These are phyloP conservation scores for Coemansia sp. DNA, from an alignment of 192 early-diverging fungal genomes.

Conservation along the genomic window DNA sequence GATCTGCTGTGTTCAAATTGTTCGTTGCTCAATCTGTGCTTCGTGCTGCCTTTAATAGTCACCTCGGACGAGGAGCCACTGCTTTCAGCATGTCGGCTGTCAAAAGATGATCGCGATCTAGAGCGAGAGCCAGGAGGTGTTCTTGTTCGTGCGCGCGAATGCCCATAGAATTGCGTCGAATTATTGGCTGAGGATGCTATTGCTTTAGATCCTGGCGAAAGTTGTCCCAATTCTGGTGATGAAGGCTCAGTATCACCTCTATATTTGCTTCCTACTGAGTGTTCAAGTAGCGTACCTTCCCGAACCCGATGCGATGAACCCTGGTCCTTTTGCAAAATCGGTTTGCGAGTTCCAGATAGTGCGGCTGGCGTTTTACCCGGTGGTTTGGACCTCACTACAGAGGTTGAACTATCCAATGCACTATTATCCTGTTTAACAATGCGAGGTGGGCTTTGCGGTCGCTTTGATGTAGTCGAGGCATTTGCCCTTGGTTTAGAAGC, in stretches of 20 bases:
- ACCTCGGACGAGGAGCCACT: not conserved
- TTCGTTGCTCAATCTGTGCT: conserved; percentile 17
- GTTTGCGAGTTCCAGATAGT: too few species aligned
- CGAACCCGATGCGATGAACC: too few species aligned
- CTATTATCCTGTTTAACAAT: too few species aligned
- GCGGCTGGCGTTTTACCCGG: too few species aligned
- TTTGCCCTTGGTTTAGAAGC: too few species aligned
- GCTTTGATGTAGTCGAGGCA: too few species aligned
- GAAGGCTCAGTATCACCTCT: not conserved
- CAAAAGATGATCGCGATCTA: not conserved
- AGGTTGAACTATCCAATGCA: too few species aligned
- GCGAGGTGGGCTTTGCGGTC: too few species aligned
- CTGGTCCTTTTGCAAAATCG: too few species aligned
- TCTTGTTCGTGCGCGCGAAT: not conserved
- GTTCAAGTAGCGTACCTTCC: too few species aligned
- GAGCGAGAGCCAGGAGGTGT: conserved; percentile 1
- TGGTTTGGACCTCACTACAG: too few species aligned
- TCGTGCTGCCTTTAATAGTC: conserved; percentile 39
- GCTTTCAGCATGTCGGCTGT: too few species aligned
- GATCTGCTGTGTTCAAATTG: not conserved
- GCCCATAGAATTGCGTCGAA: not conserved
- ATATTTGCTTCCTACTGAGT: not conserved
- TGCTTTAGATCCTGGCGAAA: not conserved
- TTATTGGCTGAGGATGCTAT: not conserved
- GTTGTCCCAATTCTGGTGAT: not conserved